Percentiles rank a stretch among this genome's conserved stretches.
Conservation (phyloP, 768 basidiomycete genomes). For the Lanmaoa pseudosensibilis region DNA sequence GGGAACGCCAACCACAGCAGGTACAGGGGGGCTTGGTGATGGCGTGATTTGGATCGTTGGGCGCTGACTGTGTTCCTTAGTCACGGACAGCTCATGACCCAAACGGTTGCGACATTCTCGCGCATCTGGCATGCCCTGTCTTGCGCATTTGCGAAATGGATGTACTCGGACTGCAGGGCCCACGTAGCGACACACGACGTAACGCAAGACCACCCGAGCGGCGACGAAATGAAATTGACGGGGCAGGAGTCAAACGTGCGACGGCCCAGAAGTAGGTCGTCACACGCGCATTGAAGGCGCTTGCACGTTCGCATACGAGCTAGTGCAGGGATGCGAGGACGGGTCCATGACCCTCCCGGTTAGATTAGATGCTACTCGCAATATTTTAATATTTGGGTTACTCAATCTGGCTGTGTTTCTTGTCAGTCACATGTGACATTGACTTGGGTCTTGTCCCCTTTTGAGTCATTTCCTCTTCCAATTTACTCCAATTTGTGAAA, state of each 20-base stretch:
- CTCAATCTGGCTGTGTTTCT: neutral
- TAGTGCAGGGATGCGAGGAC: neutral
- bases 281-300: neutral
- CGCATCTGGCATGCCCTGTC: no score
- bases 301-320: conserved; percentile 18
- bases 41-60: no score
- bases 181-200: no score
- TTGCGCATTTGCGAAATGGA: no score
- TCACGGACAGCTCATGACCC: no score
- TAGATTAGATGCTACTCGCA: conserved; percentile 11
- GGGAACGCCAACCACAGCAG: no score
- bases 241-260: conserved; percentile 20
- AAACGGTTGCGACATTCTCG: no score
- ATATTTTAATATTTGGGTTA: neutral
- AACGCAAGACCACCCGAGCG: no score
- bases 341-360: neutral
- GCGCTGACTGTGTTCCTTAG: no score
- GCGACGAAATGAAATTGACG: neutral
- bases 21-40: no score
- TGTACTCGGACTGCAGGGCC: no score
- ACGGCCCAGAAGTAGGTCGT: neutral
- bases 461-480: conserved; percentile 35
- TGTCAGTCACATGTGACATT: conserved; percentile 28
- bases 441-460: conserved; percentile 26
- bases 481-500: conserved; percentile 34